phyloP scores from a whole-genome alignment of 192 early-diverging fungal genomes.

The Coemansia sp. region DNA sequence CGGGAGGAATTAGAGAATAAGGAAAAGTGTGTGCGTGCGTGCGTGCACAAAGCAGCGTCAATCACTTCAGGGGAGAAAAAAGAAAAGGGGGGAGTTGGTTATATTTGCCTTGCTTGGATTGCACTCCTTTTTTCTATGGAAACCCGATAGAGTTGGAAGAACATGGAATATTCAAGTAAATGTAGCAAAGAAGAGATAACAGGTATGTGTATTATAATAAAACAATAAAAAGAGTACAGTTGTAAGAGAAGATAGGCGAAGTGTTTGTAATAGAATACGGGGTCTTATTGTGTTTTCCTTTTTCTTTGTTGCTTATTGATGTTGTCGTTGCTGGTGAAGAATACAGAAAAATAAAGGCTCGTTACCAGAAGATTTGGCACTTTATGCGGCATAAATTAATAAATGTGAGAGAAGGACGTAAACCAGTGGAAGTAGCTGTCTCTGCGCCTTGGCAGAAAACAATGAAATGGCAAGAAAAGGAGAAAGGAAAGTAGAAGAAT shows the following conservation, averaged over 20 bases:
- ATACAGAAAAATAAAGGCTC: not conserved
- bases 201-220: not conserved
- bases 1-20: not conserved
- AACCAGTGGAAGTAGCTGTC: not conserved
- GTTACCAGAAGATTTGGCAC: not conserved
- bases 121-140: not conserved
- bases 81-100: too few relatives aligned
- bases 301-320: not conserved
- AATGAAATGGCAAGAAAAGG: not conserved
- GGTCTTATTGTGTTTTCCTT: not conserved
- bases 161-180: not conserved
- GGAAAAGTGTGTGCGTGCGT: not conserved
- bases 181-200: not conserved
- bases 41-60: not conserved
- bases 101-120: not conserved
- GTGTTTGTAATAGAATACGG: not conserved
- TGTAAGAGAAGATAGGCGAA: not conserved
- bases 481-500: not conserved
- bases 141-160: not conserved
- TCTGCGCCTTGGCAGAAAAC: not conserved
- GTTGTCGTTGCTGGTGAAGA: not conserved
- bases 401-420: not conserved
- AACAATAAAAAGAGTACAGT: not conserved
- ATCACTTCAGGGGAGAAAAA: not conserved
- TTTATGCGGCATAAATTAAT: constrained; percentile 2